Conservation (phyloP, 345 rosid genomes). For the Ceriops decandra region DNA sequence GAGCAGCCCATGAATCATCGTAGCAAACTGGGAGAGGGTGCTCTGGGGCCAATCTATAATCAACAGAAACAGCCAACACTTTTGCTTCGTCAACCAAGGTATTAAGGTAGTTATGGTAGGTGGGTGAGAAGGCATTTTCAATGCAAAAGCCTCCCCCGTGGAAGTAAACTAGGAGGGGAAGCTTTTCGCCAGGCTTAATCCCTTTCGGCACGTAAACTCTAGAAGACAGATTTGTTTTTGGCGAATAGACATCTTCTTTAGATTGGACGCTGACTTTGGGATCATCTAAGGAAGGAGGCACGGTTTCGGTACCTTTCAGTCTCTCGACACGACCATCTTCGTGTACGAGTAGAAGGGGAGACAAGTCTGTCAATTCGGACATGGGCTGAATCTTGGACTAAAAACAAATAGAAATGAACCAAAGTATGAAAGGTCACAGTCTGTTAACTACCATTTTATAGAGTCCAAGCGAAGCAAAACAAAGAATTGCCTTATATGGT, state of each 20-base stretch:
- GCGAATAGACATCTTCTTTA: constrained; percentile 24
- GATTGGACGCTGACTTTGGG: constrained; percentile 25
- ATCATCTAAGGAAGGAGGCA: constrained; percentile 20
- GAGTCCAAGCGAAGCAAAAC: no score
- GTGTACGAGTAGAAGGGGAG: constrained; percentile 19
- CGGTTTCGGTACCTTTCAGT: constrained; percentile 17
- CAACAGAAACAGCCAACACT: constrained; percentile 28
- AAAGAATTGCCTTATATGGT: no score
- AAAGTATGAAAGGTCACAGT: no score
- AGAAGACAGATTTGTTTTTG: constrained; percentile 21
- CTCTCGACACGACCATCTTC: constrained; percentile 34
- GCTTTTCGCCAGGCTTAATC: constrained; percentile 9
- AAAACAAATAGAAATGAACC: no score
- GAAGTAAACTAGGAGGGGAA: constrained; percentile 37
- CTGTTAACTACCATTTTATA: no score
- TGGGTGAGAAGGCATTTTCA: constrained; percentile 21
- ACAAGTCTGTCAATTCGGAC: neutral
- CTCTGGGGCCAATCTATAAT: constrained; percentile 41
- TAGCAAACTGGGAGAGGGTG: constrained; percentile 30
- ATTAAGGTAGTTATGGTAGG: constrained; percentile 21
- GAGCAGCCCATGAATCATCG: constrained; percentile 43
- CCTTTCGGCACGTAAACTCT: constrained; percentile 30
- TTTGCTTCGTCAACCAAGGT: constrained; percentile 23
- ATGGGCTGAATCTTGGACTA: neutral
- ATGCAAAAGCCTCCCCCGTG: constrained; percentile 41